Base-by-base conservation (phyloP, 768 basidiomycete genomes). In the Panus rudis region DNA sequence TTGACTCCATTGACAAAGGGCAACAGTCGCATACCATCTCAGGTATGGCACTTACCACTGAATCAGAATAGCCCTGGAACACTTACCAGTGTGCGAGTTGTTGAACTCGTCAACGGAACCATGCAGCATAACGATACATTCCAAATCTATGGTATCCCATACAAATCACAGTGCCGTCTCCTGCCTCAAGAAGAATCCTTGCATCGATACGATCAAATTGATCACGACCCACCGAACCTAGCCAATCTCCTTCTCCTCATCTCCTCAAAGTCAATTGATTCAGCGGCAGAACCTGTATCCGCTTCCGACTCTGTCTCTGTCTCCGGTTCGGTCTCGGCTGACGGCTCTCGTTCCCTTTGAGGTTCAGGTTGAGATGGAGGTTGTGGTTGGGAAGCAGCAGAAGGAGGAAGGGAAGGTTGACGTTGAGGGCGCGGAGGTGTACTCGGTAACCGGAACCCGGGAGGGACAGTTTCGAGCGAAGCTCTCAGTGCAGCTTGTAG, bases 401-500 rank as follows among this genome's bases (percentile, higher is more conserved):
- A 25, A 3, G 45, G 37, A 6, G 43, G 19, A 3, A 30, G 10
- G 21, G 43, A 23, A 16, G 48, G 10, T 10, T 10, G 46, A 16
- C 46, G 25, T 25, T 45, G 44, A 21, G 34, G 37, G 11, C 37
- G 50, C 11, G 52, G 50, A 19, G 56, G 52, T 3, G 63, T 49
- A 43, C 50, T 41, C 16, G 65, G 64, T 11, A 65, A 40, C 20
- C 50, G 48, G 64, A 68, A 81, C 23, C 70, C 81, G 30, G 63
- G 61, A 1, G 84, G 80, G 17, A 79, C 59, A 31, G 67, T 66
- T 56, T 84, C 83, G 48, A 93, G 66, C 27, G 90, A 92, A 2
- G 89, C 92, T 56, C 69, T 80, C 37, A 94, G 68, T 4, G 92
- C 92, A 10, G 90, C 91, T 63, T 93, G 92, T 35, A 94, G 64